Base-by-base conservation (phyloP, 2,329 filamentous ascomycete genomes). In the Epichloe coenophiala region DNA sequence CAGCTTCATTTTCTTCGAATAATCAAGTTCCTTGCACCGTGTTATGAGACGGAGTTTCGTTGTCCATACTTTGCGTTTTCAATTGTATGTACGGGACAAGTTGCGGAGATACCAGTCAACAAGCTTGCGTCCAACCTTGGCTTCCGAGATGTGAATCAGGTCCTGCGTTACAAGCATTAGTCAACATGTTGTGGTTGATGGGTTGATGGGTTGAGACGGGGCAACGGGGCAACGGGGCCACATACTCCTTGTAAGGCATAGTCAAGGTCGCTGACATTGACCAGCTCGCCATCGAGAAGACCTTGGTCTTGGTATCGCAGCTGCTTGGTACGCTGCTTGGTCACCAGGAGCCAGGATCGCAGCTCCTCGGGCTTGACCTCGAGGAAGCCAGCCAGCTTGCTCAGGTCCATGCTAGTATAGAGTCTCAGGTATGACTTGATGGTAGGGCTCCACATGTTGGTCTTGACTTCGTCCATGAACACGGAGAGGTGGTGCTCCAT, bases 401-500 rank as follows among this genome's bases (percentile, higher is more conserved):
- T 93, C 56, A 98, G 77, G 64, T 98, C 93, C 91, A 98, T 97
- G 60, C 93, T 98, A 45, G 93, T 97, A 81, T 98, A 98, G 51
- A 98, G 85, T 68, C 95, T 93, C 59, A 98, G 81, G 76, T 98
- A 98, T 55, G 90, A 96, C 78, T 95, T 95, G 68, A 98, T 86
- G 44, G 90, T 96, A 43, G 93, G 93, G 68, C 88, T 91, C 83
- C 83, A 95, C 81, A 98, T 93, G 72, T 95, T 97, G 72, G 88
- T 96, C 82, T 95, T 95, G 70, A 98, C 91, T 76, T 98, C 93
- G 61, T 96, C 90, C 91, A 98, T 97, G 78, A 98, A 98, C 72
- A 98, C 86, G 62, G 86, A 78, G 57, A 95, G 82, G 72, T 98
- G 91, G 77, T 98, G 93, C 74, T 98, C 91, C 58, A 96, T 81